Percentiles rank a stretch among this genome's conserved stretches.
Conservation (phyloP, 73 alveolate genomes). For the Paramecium sonneborni region DNA sequence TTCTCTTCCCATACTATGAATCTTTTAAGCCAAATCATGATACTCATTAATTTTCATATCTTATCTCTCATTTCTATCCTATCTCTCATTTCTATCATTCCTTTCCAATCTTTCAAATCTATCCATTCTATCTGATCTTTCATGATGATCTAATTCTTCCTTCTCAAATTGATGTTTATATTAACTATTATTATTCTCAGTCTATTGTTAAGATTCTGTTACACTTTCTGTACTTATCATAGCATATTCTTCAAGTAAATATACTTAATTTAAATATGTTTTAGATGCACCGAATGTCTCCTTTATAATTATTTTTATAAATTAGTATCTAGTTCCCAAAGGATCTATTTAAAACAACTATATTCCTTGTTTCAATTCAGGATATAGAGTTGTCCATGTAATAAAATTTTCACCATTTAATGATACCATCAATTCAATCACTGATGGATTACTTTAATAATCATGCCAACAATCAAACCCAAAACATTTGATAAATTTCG, state of each 20-base stretch:
- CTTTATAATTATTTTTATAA: conserved; percentile 58
- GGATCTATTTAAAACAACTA: conserved; percentile 70
- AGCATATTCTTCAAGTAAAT: conserved; percentile 64
- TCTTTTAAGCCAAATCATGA: conserved; percentile 6
- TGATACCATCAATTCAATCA: conserved; percentile 68
- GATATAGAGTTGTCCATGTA: conserved; percentile 70
- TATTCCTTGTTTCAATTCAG: conserved; percentile 64
- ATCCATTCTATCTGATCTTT: conserved; percentile 24
- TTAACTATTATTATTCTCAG: conserved; percentile 25
- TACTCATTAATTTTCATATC: conserved; percentile 12
- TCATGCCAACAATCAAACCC: conserved; percentile 76
- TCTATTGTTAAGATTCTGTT: conserved; percentile 31
- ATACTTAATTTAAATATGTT: conserved; percentile 68
- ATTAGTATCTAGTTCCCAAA: conserved; percentile 54
- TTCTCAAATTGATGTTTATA: neutral
- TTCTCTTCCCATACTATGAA: conserved; percentile 35
- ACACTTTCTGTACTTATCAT: conserved; percentile 35
- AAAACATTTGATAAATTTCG: conserved; percentile 68
- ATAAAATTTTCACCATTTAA: conserved; percentile 57
- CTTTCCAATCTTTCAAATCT: conserved; percentile 20
- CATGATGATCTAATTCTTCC: neutral
- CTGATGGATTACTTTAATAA: conserved; percentile 69
- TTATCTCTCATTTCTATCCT: neutral
- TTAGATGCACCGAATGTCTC: conserved; percentile 75
- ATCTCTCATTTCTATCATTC: neutral